Evolutionary conservation across 257 asterid genomes (phyloP).

Genomic region (Solanum commersonii): DNA sequence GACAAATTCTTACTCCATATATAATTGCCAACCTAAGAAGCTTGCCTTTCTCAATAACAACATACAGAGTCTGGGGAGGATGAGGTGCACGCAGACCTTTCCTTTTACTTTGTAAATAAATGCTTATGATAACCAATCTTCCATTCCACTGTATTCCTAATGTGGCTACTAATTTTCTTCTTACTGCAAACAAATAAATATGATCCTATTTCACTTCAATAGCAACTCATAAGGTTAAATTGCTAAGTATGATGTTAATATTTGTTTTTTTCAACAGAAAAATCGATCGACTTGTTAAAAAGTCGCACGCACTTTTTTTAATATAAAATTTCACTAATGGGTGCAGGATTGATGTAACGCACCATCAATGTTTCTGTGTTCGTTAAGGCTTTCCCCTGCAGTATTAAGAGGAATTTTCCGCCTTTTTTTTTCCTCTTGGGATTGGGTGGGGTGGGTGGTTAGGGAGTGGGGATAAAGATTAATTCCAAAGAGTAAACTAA

Average conservation of each 20-base stretch:
- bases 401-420: background rate
- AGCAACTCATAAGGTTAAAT: background rate
- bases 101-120: too few relatives aligned
- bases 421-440: background rate
- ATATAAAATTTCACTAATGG: too few relatives aligned
- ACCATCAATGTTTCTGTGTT: background rate
- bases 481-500: background rate
- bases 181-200: background rate
- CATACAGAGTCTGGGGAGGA: background rate
- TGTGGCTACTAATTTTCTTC: background rate
- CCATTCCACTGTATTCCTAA: background rate
- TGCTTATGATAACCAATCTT: background rate
- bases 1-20: too few relatives aligned
- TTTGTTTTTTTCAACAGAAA: background rate
- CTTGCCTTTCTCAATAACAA: background rate
- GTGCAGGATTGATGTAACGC: too few relatives aligned
- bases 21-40: too few relatives aligned
- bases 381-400: background rate
- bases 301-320: too few relatives aligned
- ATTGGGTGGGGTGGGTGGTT: background rate
- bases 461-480: background rate
- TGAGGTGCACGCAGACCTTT: background rate
- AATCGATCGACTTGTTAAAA: background rate
- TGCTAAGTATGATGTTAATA: background rate
- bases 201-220: background rate